phyloP scores from a whole-genome alignment of 148 eudicot genomes.

The Chenopodium quinoa region DNA sequence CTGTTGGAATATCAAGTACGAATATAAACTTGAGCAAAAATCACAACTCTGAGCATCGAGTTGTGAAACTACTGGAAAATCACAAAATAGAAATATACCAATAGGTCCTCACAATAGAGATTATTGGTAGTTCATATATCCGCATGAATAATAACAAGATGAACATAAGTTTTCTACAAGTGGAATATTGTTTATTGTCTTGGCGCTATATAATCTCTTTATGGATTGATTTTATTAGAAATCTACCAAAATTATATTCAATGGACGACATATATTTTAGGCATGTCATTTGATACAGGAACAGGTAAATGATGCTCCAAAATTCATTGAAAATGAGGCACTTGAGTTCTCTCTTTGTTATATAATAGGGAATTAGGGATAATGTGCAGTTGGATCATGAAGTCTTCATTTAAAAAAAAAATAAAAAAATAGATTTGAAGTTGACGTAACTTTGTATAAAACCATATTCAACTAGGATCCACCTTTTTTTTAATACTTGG shows the following conservation, averaged over 20 bases:
- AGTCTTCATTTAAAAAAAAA: no score
- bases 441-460: neutral
- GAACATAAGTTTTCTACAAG: neutral
- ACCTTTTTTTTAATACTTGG: neutral
- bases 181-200: no score
- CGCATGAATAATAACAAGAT: no score
- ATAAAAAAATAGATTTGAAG: neutral
- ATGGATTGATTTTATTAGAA: neutral
- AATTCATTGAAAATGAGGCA: no score
- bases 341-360: neutral
- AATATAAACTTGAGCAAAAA: neutral
- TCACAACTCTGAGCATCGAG: neutral
- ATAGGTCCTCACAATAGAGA: no score
- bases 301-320: neutral
- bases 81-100: neutral
- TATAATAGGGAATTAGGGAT: neutral
- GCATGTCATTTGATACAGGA: neutral
- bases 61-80: neutral
- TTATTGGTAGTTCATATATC: no score
- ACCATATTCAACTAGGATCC: neutral
- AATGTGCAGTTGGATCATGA: neutral
- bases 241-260: neutral
- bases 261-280: neutral
- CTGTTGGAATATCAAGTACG: no score
- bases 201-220: no score